phyloP scores from a whole-genome alignment of 2,329 filamentous ascomycete species.

The Lachnellula arida region DNA sequence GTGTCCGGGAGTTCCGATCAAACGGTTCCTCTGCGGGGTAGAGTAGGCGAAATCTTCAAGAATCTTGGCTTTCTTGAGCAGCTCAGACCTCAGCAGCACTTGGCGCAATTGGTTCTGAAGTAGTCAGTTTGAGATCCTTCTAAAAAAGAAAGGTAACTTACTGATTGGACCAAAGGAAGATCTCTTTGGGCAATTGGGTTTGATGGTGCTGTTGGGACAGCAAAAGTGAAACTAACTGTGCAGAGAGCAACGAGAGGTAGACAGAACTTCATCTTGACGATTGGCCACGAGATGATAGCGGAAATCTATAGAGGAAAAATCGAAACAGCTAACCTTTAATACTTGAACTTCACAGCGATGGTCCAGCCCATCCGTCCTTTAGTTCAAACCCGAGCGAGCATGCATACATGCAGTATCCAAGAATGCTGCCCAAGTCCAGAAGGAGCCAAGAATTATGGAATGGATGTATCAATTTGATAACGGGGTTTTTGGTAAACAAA shows the following conservation, averaged over 20 bases:
- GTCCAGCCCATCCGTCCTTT: background rate
- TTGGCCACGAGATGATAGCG: background rate
- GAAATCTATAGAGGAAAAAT: no score
- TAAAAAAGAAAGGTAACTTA: background rate
- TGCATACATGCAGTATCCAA: background rate
- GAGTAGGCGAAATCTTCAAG: constrained; percentile 17
- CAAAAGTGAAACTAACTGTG: background rate
- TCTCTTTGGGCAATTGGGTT: constrained; percentile 4
- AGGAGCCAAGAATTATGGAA: background rate
- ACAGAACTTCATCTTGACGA: constrained; percentile 6
- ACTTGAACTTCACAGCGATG: no score
- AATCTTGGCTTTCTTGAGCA: constrained; percentile 12
- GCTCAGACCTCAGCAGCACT: constrained; percentile 8
- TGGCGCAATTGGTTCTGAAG: constrained; percentile 16
- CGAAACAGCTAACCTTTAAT: no score
- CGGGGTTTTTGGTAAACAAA: background rate
- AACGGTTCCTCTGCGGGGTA: constrained; percentile 12
- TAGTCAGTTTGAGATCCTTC: background rate
- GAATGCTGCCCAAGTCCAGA: background rate
- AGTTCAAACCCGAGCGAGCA: background rate
- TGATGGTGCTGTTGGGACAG: background rate
- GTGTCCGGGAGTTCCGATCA: constrained; percentile 20
- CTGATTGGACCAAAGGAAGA: constrained; percentile 18
- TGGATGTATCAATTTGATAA: background rate
- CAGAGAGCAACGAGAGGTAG: background rate